Base-by-base conservation (phyloP, 768 basidiomycete genomes). In the Mycena latifolia region DNA sequence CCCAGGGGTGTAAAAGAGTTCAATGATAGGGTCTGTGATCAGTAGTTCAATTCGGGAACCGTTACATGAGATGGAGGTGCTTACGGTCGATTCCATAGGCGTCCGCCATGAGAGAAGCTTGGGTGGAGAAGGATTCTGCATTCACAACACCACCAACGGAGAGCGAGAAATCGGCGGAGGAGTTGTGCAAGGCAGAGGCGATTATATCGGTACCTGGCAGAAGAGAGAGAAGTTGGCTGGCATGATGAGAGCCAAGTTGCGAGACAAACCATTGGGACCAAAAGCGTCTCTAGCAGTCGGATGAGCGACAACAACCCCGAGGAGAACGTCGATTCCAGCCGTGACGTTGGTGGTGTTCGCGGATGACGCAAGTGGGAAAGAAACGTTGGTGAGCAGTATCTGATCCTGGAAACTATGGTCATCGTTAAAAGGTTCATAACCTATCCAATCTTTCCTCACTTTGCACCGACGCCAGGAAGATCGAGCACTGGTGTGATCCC, bases 401-500 rank as follows among this genome's bases (percentile, higher is more conserved):
- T 65, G 63, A 33, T 70, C 69, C 29, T 70, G 69, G 59, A 70
- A 67, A 41, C 69, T 70, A 25, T n/a, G 5, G 1, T 15, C 33
- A 4, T 24, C 29, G 43, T 56, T 27, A 56, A 43, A 31, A 17
- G 28, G 31, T 22, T 22, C 20, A 55, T 4, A 46, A 24, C 6
- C 29, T 6, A 14, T 22, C 20, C 15, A 28, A 45, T 27, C 2
- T n/a, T 22, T 35, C 15, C 57, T 53, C 22, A 70, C 69, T 70
- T 70, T 12, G 69, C 45, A 39, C 69, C 69, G 29, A 70, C 69
- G n/a, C 69, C 69, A 18, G 69, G 69, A n/a, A 70, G 69, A 53
- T 70, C 65, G n/a, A 70, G 52, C 22, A 70, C 57, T 4, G 65
- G 51, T 41, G 29, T 63, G 45, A 70, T 70, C 51, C 64, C 56